Evolutionary conservation across 2,329 filamentous ascomycete species (phyloP), one percentile per base, ranked within the genome.

Genomic region (Ophiostoma ips): DNA sequence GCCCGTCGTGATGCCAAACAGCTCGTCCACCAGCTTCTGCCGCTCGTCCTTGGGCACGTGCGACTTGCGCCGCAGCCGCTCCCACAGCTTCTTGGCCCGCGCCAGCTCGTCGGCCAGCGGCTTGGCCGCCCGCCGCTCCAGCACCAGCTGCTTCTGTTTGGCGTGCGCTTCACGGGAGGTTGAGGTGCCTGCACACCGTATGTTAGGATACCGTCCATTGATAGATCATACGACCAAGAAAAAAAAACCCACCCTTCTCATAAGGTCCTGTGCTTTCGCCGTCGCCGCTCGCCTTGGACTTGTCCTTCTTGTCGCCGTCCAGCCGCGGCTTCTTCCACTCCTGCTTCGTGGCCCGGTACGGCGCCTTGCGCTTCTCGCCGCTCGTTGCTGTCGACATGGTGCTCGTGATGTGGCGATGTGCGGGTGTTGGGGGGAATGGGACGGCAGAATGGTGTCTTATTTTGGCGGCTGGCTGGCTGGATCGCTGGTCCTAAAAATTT

Each of bases 1-100:
- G 49, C 89, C 90, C 21, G 86, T 92, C 60, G 95, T 85, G 61
- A 98, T 94, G 51, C 76, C 75, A 65, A 94, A 96, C 24, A 98
- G 76, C 70, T 98, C 90, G 53, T 82, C 77, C 45, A 96, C 84
- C 37, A 98, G 76, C 63, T 83, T 76, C 65, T 90, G 83, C 55
- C 92, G 79, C 70, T 98, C 89, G 36, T 94, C 86, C 59, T 83
- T 81, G 37, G 88, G 84, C 1, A 98, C 87, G 60, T 95, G 87
- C 3, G 89, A 95, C 70, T 96, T 96, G 59, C 87, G 76, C 56
- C 92, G 83, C 62, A 98, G 69, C 54, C 85, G 79, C 71, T 98
- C 92, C 94, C 92, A 98, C 49, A 98, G 77, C 71, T 95, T 94
- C 74, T 98, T 98, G 49, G 87, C 85, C 55, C 88, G 82, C 55